Evolutionary conservation across 768 basidiomycete genomes (phyloP), one percentile per base, ranked within the genome.

Genomic region (Psilocybe subaeruginosa): DNA sequence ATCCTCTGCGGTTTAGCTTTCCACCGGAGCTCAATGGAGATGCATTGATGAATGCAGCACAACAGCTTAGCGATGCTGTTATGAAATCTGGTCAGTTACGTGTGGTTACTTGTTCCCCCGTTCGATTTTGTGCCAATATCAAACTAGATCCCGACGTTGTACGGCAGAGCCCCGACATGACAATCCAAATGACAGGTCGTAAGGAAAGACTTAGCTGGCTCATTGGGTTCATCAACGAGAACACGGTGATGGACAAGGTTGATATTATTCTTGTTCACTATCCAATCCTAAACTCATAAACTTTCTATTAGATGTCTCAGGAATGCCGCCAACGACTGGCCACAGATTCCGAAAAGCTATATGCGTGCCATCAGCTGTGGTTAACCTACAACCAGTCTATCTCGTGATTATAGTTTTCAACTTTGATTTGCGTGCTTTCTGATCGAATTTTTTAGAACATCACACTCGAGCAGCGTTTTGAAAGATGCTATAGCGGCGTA

Each of bases 171-270:
- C 90, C 92, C 67, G 95, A 97, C 70, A 77, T 97, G 45, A 86
- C 86, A 14, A 81, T 87, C 1, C 95, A 96, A 69, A 74, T 98
- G 64, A 82, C 81, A 4, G 86, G 85, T 43, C 84, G 93, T 30
- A 89, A 89, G 68, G 87, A 90, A 57, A 79, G 92, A 39, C 76
- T 96, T 30, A 87, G 85, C 56, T 93, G 92, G 82, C 80, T 98
- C n/a, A 92, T 97, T 65, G 82, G 82, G 27, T 97, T 95, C 71
- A 91, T 97, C 68, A 92, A 94, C 48, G 89, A 92, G 55, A 97
- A 97, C 72, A 88, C 84, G 0, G 89, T 89, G 4, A 77, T 96
- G 37, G 78, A 77, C 41, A 93, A 92, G 81, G 94, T 91, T 33
- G 64, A 75, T 59, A 30, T 49, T 16, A 37, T 3, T 35, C 27